Base-by-base conservation (phyloP, 495 filamentous ascomycete species). In the Penicillium lagena region DNA sequence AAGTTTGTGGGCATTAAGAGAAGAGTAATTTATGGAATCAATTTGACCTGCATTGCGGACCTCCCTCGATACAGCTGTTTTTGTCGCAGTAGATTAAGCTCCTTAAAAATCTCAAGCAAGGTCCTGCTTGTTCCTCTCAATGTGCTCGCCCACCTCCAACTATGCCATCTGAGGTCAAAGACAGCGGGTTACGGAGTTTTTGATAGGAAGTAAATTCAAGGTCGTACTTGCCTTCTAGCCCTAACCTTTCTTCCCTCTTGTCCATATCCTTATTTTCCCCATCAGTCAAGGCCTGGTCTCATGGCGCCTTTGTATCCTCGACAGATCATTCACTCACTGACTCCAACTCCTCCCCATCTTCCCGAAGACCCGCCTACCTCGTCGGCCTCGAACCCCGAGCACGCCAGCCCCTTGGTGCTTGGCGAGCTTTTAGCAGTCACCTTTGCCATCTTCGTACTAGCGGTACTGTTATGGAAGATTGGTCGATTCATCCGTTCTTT, bases 401-500 rank as follows among this genome's bases (percentile, higher is more conserved):
- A 4, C 22, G 2, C 22, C 22, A 22, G 22, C 44, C 35, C 60
- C 6, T 52, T 46, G 12, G 48, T 67, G 0, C 53, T 71, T 13
- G 41, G 52, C 2, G 54, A 70, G 40, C 63, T 73, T 0, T 60
- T 73, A n/a, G 53, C 59, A 1, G 66, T 66, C 4, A 70, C 67
- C 0, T 42, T 70, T 10, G 52, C 49, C 2, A 69, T 71, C 35
- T 73, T 73, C 28, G 34, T 69, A 12, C 34, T 68, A 22, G 59
- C 54, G 0, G 60, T 72, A 10, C 35, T 73, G 3, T 62, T 71
- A 37, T 73, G 70, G 70, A 73, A 65, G 47, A 35, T 57, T 30
- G 68, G 67, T 10, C 45, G 48, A n/a, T 64, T 68, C 35, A 43
- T 67, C 40, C 64, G 68, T 31, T 54, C 39, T 7, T 65, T 69